phyloP scores from a whole-genome alignment of 495 filamentous ascomycete species.

The Neurospora africana region DNA sequence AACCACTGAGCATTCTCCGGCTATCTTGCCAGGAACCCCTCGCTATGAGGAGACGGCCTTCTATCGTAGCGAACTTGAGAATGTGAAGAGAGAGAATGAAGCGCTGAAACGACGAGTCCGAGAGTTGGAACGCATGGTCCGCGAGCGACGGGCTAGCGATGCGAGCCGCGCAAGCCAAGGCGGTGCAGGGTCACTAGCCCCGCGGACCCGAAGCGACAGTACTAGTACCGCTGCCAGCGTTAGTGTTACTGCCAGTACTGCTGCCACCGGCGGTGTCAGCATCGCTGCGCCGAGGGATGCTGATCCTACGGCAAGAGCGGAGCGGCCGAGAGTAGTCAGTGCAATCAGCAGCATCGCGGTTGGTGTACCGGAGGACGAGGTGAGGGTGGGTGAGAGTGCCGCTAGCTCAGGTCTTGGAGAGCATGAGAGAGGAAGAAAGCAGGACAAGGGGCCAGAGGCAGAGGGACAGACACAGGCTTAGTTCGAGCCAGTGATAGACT shows the following conservation, averaged over 20 bases:
- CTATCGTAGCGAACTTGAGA: conserved; percentile 61
- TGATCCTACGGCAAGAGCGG: conserved; percentile 6
- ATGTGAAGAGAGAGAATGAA: conserved; percentile 72
- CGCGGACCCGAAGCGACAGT: conserved; percentile 23
- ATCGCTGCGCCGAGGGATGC: conserved; percentile 21
- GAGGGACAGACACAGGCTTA: background rate
- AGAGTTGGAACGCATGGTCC: conserved; percentile 54
- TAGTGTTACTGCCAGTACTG: conserved; percentile 26
- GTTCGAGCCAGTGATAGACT: background rate
- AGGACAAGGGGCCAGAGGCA: background rate
- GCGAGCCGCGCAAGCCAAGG: conserved; percentile 19
- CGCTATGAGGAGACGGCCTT: conserved; percentile 63
- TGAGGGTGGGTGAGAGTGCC: conserved; percentile 48
- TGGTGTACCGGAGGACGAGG: conserved; percentile 38
- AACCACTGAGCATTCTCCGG: conserved; percentile 30
- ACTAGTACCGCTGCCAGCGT: conserved; percentile 32
- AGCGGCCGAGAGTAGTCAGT: conserved; percentile 25
- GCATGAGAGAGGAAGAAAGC: background rate
- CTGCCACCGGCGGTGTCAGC: conserved; percentile 16
- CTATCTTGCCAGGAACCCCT: conserved; percentile 40
- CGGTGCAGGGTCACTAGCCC: background rate
- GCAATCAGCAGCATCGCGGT: conserved; percentile 28
- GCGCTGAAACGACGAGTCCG: conserved; percentile 58
- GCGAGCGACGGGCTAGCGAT: conserved; percentile 36
- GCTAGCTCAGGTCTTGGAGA: conserved; percentile 31